phyloP scores from a whole-genome alignment of 805 yeast species.

The Metschnikowia borealis region DNA sequence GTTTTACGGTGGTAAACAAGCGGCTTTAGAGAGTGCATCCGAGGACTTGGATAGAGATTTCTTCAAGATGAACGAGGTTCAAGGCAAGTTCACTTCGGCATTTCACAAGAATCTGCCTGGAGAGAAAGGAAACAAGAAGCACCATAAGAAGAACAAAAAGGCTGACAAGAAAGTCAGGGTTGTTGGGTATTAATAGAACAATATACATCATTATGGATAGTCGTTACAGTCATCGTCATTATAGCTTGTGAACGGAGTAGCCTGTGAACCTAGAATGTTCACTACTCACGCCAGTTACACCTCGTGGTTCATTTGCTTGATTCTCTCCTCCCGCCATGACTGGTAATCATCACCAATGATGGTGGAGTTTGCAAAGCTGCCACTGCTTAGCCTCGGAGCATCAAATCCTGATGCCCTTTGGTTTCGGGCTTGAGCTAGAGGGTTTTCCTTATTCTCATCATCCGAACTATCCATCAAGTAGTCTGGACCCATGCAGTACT shows the following conservation, averaged over 20 bases:
- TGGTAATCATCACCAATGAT: slow-evolving; percentile 39
- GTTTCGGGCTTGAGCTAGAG: background rate
- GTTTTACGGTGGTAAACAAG: slow-evolving; percentile 78
- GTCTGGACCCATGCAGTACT: background rate
- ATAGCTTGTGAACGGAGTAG: background rate
- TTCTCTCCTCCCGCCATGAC: slow-evolving; percentile 37
- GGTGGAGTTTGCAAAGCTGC: slow-evolving; percentile 35
- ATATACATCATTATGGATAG: background rate
- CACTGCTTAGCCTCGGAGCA: slow-evolving; percentile 15
- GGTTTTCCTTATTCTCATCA: slow-evolving; percentile 17
- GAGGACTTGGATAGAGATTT: slow-evolving; percentile 84
- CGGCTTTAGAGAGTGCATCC: slow-evolving; percentile 72
- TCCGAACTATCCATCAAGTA: slow-evolving; percentile 1
- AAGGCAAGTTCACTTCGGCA: slow-evolving; percentile 64
- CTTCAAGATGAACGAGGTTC: slow-evolving; percentile 62
- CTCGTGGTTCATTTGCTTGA: slow-evolving; percentile 18
- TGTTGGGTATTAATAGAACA: slow-evolving; percentile 14
- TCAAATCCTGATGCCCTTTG: slow-evolving; percentile 7
- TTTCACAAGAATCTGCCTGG: slow-evolving; percentile 53
- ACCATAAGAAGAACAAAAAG: slow-evolving; percentile 75
- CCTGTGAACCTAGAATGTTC: background rate
- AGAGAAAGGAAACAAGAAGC: slow-evolving; percentile 46
- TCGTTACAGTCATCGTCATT: slow-evolving; percentile 2
- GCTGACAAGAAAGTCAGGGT: slow-evolving; percentile 41
- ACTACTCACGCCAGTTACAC: background rate